A percentile compares a stretch with the other conserved stretches of the same genome.
Evolutionary conservation across 2,329 filamentous ascomycete species (phyloP).

Genomic region (Amesomyces nigricolor): DNA sequence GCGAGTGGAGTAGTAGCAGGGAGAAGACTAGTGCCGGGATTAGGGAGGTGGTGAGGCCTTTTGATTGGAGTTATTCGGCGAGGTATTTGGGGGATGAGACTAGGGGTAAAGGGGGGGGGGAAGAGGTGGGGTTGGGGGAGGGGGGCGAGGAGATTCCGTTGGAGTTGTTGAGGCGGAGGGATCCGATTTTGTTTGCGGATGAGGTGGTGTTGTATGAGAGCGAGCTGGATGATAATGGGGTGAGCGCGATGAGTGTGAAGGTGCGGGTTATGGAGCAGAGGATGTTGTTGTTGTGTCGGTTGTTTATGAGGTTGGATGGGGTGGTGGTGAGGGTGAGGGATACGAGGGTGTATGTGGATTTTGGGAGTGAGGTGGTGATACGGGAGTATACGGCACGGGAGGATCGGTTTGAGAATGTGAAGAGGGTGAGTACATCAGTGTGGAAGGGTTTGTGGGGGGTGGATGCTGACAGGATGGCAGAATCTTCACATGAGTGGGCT

Average conservation of each 20-base stretch:
- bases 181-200: constrained; percentile 95
- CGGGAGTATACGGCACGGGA: constrained; percentile 90
- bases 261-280: constrained; percentile 86
- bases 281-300: constrained; percentile 74
- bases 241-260: constrained; percentile 85
- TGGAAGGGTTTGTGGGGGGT: background rate
- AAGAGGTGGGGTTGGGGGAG: background rate
- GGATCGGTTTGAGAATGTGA: constrained; percentile 70
- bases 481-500: constrained; percentile 45
- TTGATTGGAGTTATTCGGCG: constrained; percentile 97
- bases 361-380: constrained; percentile 70
- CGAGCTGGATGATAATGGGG: constrained; percentile 95
- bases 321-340: constrained; percentile 84
- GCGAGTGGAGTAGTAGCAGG: constrained; percentile 66
- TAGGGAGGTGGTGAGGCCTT: constrained; percentile 89
- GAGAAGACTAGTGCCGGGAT: constrained; percentile 81
- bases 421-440: constrained; percentile 49
- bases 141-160: constrained; percentile 58
- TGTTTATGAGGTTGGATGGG: constrained; percentile 91
- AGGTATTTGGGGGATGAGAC: constrained; percentile 60
- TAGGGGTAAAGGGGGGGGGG: background rate
- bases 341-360: constrained; percentile 88
- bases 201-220: constrained; percentile 96
- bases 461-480: constrained; percentile 32
- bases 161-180: constrained; percentile 77